Conservation (phyloP, 2,329 filamentous ascomycete genomes). For the Phialophora verrucosa region DNA sequence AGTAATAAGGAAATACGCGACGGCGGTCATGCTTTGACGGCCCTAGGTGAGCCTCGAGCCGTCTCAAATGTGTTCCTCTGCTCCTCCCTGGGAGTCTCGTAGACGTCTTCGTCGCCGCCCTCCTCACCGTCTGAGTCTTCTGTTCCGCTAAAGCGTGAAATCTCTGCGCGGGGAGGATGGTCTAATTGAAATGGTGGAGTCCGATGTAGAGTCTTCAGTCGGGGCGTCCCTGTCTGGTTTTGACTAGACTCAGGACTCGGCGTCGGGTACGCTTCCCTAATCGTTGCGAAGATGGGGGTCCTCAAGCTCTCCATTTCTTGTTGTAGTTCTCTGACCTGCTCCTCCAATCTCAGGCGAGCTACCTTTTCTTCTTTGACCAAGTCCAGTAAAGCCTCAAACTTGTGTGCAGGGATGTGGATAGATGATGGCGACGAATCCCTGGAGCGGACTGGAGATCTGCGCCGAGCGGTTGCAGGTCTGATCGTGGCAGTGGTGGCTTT, state of each 20-base stretch:
- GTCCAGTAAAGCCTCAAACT: constrained; percentile 54
- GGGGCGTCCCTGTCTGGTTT: constrained; percentile 18
- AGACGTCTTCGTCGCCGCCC: constrained; percentile 34
- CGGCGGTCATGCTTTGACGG: constrained; percentile 8
- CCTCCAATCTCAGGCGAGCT: constrained; percentile 53
- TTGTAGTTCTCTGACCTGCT: constrained; percentile 51
- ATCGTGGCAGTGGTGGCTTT: constrained; percentile 39
- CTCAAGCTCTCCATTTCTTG: constrained; percentile 44
- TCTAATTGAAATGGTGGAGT: constrained; percentile 30
- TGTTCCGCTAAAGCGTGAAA: constrained; percentile 38
- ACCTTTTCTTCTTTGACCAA: constrained; percentile 54
- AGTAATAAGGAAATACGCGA: neutral
- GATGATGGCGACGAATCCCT: constrained; percentile 33
- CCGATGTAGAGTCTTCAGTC: constrained; percentile 28
- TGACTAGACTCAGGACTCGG: constrained; percentile 35
- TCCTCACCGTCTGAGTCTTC: constrained; percentile 36
- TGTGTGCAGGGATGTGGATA: constrained; percentile 46
- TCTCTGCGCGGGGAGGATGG: constrained; percentile 26
- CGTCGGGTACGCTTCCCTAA: constrained; percentile 36
- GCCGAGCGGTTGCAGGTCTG: constrained; percentile 27
- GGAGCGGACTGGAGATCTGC: constrained; percentile 27
- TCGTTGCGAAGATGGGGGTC: constrained; percentile 36
- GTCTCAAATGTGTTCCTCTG: constrained; percentile 35
- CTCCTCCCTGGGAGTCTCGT: constrained; percentile 37
- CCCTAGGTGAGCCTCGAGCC: constrained; percentile 23